Percentiles rank a stretch among this genome's conserved stretches.
Conservation (phyloP, 2,329 filamentous ascomycete genomes). For the Pseudogymnoascus sp. region DNA sequence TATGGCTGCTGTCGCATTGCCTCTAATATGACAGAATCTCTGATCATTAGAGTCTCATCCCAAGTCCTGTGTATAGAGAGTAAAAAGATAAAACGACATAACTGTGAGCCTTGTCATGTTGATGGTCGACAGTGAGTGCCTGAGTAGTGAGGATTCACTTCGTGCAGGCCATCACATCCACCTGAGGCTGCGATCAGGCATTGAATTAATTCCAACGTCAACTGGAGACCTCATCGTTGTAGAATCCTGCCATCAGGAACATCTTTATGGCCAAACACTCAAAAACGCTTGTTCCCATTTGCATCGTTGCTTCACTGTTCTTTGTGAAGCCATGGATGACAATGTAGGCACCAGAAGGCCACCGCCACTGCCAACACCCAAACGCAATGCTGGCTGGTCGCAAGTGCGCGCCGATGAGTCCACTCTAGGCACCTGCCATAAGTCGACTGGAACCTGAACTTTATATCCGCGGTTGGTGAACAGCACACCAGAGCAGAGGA, state of each 20-base stretch:
- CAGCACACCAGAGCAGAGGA: not conserved
- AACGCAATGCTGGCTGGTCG: constrained; percentile 54
- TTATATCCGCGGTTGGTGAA: not conserved
- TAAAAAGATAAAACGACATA: not conserved
- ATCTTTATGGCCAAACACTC: constrained; percentile 3
- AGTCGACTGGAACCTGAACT: not conserved
- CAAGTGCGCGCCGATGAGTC: constrained; percentile 5
- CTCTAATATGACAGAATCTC: not conserved
- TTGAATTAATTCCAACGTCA: constrained; percentile 10
- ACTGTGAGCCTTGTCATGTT: not conserved
- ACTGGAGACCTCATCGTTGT: not conserved
- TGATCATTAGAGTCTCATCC: not conserved
- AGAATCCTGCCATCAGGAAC: constrained; percentile 2
- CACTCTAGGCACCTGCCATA: constrained; percentile 3
- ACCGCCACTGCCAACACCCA: constrained; percentile 59
- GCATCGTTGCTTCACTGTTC: constrained; percentile 2
- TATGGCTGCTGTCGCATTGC: not conserved
- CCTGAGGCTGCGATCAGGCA: constrained; percentile 11
- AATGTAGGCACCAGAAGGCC: not conserved
- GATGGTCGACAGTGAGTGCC: not conserved
- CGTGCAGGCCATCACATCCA: constrained; percentile 4
- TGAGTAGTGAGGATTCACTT: constrained; percentile 11
- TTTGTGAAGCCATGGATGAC: not conserved
- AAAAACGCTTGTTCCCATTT: not conserved
- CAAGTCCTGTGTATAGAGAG: not conserved